Evolutionary conservation across 1,284 basidiomycete species (phyloP).

Genomic region (Naganishia albida): DNA sequence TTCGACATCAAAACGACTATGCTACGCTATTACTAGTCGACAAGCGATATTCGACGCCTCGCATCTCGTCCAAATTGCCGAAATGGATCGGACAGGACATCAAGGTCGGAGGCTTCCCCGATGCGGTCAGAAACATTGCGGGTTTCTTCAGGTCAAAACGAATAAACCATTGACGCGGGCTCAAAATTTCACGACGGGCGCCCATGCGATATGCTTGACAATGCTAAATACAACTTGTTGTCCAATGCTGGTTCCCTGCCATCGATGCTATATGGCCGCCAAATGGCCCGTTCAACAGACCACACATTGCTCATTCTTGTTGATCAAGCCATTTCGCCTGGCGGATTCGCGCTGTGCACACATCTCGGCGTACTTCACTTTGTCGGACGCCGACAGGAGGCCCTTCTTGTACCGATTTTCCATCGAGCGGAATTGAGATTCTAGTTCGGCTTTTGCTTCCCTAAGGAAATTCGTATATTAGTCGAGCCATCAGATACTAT

Average conservation of each 20-base stretch:
- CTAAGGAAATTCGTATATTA: constrained; percentile 31
- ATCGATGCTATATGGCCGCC: background rate
- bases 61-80: constrained; percentile 76
- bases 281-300: constrained; percentile 1
- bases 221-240: constrained; percentile 26
- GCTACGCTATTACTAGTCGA: constrained; percentile 80
- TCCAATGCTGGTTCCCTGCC: background rate
- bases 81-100: constrained; percentile 79
- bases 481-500: background rate
- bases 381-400: constrained; percentile 50
- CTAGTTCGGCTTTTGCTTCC: constrained; percentile 47
- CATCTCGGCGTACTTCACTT: constrained; percentile 54
- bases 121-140: constrained; percentile 68
- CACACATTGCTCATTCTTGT: constrained; percentile 40
- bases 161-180: background rate
- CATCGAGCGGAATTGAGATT: constrained; percentile 48
- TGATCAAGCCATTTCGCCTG: constrained; percentile 39
- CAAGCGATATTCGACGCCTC: constrained; percentile 66
- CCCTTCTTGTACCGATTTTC: constrained; percentile 52
- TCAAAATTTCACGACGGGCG: background rate
- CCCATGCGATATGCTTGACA: constrained; percentile 1
- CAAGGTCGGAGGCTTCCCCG: constrained; percentile 68
- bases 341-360: constrained; percentile 44
- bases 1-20: constrained; percentile 84
- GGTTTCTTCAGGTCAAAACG: constrained; percentile 63